A percentile compares a stretch with the other conserved stretches of the same genome.
Conservation (phyloP, 139 green algal species). For the Microglena sp. region DNA sequence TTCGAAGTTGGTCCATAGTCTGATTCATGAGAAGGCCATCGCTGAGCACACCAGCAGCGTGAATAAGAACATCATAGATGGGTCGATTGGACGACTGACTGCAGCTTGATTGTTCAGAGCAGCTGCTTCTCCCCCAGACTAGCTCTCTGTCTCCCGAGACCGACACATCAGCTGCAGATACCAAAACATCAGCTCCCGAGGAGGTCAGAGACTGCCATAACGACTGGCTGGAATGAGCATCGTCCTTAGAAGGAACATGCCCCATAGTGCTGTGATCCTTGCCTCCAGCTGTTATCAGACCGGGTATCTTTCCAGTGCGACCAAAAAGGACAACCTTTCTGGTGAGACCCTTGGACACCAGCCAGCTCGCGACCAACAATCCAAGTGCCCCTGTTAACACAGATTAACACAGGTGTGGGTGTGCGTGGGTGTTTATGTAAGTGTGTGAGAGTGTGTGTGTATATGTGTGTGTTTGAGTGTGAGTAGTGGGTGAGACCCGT, state of each 20-base stretch:
- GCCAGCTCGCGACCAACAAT: constrained; percentile 42
- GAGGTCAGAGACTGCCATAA: too few relatives aligned
- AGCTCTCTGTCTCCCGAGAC: too few relatives aligned
- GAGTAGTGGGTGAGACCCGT: background rate
- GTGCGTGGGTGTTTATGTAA: background rate
- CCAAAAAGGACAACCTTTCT: constrained; percentile 19
- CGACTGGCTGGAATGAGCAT: too few relatives aligned
- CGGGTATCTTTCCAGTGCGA: constrained; percentile 16
- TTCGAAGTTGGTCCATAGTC: constrained; percentile 15
- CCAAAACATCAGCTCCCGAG: too few relatives aligned
- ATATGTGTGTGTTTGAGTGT: background rate
- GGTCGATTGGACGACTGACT: too few relatives aligned
- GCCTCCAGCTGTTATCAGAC: background rate
- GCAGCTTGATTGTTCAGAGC: too few relatives aligned
- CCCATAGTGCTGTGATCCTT: background rate
- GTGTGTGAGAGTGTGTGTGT: background rate
- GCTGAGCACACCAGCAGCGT: constrained; percentile 37
- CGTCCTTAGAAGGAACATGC: background rate
- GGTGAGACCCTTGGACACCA: constrained; percentile 18
- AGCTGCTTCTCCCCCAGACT: too few relatives aligned
- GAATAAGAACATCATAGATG: constrained; percentile 31
- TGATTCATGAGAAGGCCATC: constrained; percentile 31
- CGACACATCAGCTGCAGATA: too few relatives aligned
- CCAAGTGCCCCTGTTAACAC: constrained; percentile 46
- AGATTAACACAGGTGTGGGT: too few relatives aligned